Evolutionary conservation across 2,329 filamentous ascomycete genomes (phyloP), one percentile per base, ranked within the genome.

Genomic region (Fusarium mexicanum): DNA sequence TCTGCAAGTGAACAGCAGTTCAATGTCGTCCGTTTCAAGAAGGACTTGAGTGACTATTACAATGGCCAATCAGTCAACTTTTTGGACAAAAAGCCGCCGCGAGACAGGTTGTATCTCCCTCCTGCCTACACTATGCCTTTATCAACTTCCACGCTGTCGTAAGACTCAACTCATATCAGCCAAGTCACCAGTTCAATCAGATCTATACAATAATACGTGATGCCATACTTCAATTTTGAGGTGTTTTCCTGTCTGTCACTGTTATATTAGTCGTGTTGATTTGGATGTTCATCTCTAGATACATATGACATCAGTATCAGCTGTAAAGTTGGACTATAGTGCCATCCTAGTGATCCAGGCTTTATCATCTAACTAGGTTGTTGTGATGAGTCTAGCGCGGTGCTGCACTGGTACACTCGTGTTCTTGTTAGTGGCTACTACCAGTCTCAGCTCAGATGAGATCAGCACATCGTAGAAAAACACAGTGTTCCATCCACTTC

Each of bases 401-500:
- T 54, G n/a, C 40, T 43, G 26, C 24, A 31, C 26, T 22, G 10
- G 26, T 51, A 22, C 33, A 24, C 16, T 31, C 26, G 22, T 60
- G 43, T 33, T 18, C 22, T 31, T 26, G 37, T 41, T 22, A 55
- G 35, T 55, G 35, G 51, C 24, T 31, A n/a, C 20, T 29, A 54
- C 20, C 22, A 33, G 29, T 51, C 48, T 55, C 37, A 40, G 38
- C 48, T 61, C 41, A 46, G 47, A 59, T 64, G 54, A 61, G 53
- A 61, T 71, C 50, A 72, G 43, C 59, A 61, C 62, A 51, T 67
- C 59, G 64, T 72, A 53, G 51, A 41, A 61, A 55, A 47, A 40
- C 44, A 61, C 54, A 54, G 41, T 60, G 63, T 61, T 61, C 58
- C 64, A 64, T 60, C 35, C 69, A 69, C 41, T 72, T 68, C 71